Conservation (phyloP, 768 basidiomycete genomes). For the Podaxis sp. region DNA sequence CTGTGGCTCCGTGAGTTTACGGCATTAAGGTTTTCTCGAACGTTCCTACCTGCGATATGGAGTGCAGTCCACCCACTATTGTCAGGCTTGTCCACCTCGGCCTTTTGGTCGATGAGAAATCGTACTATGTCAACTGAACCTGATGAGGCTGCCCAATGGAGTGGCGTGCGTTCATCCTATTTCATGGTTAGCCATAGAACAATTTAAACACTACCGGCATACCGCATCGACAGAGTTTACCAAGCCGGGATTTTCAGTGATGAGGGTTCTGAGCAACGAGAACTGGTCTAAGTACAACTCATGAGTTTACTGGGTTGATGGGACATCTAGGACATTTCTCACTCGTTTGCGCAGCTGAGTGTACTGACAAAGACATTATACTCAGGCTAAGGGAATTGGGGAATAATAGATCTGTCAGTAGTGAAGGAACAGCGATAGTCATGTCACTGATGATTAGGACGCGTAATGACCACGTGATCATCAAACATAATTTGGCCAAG, state of each 20-base stretch:
- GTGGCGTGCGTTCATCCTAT: conserved; percentile 74
- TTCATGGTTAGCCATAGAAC: conserved; percentile 4
- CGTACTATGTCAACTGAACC: conserved; percentile 64
- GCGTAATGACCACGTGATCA: background rate
- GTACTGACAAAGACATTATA: conserved; percentile 48
- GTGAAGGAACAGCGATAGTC: background rate
- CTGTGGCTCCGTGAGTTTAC: conserved; percentile 32
- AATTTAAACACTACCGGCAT: conserved; percentile 15
- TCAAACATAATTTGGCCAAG: background rate
- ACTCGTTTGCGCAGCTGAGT: conserved; percentile 72
- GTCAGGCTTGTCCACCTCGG: conserved; percentile 65
- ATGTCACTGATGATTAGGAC: conserved; percentile 13
- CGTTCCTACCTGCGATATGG: conserved; percentile 64
- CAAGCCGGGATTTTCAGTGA: conserved; percentile 56
- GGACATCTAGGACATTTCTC: conserved; percentile 10
- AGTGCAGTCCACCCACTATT: conserved; percentile 72
- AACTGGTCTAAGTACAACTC: conserved; percentile 50
- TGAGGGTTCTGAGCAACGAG: conserved; percentile 60
- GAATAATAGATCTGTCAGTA: too few species aligned
- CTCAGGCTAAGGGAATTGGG: background rate
- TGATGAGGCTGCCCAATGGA: conserved; percentile 84
- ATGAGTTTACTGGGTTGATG: conserved; percentile 3
- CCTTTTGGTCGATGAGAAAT: conserved; percentile 66
- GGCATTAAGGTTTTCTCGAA: background rate
- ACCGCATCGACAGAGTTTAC: conserved; percentile 65